phyloP scores from a whole-genome alignment of 139 green algal species.

The Chlamydomonas sphaeroides region DNA sequence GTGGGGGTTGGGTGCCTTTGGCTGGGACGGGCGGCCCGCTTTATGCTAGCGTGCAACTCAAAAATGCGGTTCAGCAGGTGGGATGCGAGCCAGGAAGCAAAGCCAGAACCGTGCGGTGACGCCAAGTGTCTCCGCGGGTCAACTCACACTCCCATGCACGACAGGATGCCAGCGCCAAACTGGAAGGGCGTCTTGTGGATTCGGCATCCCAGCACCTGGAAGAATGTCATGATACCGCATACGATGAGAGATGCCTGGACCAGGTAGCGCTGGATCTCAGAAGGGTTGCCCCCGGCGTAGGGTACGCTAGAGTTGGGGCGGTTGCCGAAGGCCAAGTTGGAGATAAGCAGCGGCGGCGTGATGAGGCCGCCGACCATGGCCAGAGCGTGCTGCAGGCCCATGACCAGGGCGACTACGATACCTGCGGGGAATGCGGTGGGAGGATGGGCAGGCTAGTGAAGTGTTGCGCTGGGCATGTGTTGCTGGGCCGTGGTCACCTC shows the following conservation, averaged over 20 bases:
- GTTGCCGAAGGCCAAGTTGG: background rate
- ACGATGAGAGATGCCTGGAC: slow-evolving; percentile 68
- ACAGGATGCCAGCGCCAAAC: slow-evolving; percentile 69
- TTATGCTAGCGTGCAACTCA: no score
- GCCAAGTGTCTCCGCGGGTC: no score
- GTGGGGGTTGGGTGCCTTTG: no score
- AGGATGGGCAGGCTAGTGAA: background rate
- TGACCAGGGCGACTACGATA: slow-evolving; percentile 67
- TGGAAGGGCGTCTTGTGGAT: slow-evolving; percentile 36
- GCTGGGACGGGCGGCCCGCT: no score
- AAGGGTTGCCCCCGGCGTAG: slow-evolving; percentile 1
- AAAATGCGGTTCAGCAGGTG: no score
- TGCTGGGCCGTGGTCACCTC: no score
- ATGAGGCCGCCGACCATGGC: slow-evolving; percentile 78
- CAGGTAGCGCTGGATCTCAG: slow-evolving; percentile 44
- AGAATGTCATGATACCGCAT: slow-evolving; percentile 60
- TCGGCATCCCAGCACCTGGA: slow-evolving; percentile 49
- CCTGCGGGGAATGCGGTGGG: no score
- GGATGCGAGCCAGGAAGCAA: no score
- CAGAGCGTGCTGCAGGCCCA: slow-evolving; percentile 79
- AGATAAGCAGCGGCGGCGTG: slow-evolving; percentile 63
- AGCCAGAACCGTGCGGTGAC: no score
- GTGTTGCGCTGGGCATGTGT: no score
- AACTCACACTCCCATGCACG: slow-evolving; percentile 62
- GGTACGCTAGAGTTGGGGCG: background rate